A percentile compares a stretch with the other conserved stretches of the same genome.
Conservation (phyloP, 2,329 filamentous ascomycete species). For the Dactylonectria macrodidyma region DNA sequence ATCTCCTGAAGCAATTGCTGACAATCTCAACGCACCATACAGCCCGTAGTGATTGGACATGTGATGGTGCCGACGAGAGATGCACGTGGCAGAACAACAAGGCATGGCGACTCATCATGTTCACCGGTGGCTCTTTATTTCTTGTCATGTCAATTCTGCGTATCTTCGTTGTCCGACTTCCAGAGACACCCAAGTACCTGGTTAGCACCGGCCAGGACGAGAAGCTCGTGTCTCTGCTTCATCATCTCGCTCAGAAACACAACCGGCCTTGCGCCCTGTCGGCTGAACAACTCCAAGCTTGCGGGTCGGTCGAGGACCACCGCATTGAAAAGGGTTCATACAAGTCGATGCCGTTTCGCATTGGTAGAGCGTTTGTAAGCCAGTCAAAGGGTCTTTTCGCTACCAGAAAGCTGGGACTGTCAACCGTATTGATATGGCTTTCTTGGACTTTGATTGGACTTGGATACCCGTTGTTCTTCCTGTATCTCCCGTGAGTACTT, state of each 20-base stretch:
- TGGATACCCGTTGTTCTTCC: conserved; percentile 78
- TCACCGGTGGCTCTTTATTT: conserved; percentile 62
- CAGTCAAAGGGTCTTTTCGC: conserved; percentile 68
- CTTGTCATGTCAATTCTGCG: conserved; percentile 67
- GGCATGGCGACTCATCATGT: conserved; percentile 67
- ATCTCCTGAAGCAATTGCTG: not conserved
- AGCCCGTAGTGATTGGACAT: conserved; percentile 19
- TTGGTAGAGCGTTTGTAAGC: conserved; percentile 41
- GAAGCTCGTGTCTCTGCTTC: conserved; percentile 62
- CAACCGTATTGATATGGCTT: conserved; percentile 74
- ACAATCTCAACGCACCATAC: not conserved
- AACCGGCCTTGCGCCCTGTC: conserved; percentile 58
- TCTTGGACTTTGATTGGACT: conserved; percentile 77
- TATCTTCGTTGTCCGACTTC: conserved; percentile 67
- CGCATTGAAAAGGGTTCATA: not conserved
- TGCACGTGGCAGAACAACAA: conserved; percentile 62
- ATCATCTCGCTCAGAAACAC: conserved; percentile 56
- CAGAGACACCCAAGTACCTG: conserved; percentile 74
- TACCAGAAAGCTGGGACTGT: conserved; percentile 69
- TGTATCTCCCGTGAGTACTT: conserved; percentile 68
- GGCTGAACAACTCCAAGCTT: conserved; percentile 55
- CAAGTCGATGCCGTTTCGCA: not conserved
- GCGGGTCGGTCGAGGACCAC: conserved; percentile 46
- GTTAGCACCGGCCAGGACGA: conserved; percentile 67
- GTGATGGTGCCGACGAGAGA: conserved; percentile 7